A percentile compares a stretch with the other conserved stretches of the same genome.
Evolutionary conservation across 768 basidiomycete species (phyloP).

Genomic region (Boletus rubescentipes): DNA sequence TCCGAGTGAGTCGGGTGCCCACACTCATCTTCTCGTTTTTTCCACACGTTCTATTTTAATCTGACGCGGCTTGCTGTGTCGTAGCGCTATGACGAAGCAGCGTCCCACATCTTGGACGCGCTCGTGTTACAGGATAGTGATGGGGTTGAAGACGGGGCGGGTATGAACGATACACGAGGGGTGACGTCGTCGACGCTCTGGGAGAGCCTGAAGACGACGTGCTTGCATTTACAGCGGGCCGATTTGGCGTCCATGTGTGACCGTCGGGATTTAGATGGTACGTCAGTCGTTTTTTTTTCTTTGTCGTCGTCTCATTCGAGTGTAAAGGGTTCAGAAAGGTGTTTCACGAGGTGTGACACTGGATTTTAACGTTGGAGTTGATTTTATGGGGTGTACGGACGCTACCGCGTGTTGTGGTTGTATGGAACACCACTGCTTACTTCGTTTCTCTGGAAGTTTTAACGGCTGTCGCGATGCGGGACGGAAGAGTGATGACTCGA

Average conservation of each 20-base stretch:
- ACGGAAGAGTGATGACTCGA: background rate
- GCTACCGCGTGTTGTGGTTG: background rate
- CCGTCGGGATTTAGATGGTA: conserved; percentile 64
- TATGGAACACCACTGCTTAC: background rate
- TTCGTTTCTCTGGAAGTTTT: background rate
- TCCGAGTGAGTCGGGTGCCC: conserved; percentile 52
- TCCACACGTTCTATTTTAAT: conserved; percentile 1
- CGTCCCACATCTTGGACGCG: conserved; percentile 84
- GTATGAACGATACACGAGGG: conserved; percentile 55
- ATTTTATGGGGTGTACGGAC: background rate
- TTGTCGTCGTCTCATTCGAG: background rate
- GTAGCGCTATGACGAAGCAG: conserved; percentile 84
- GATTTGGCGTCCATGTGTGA: conserved; percentile 80
- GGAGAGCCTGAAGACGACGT: conserved; percentile 84
- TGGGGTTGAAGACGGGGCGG: conserved; percentile 48
- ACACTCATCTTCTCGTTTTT: background rate
- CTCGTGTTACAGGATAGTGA: conserved; percentile 88
- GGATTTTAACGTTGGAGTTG: background rate
- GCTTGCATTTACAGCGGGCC: conserved; percentile 73
- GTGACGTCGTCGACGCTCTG: conserved; percentile 79
- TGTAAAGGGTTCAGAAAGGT: conserved; percentile 13
- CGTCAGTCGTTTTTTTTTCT: conserved; percentile 17
- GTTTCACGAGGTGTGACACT: conserved; percentile 6
- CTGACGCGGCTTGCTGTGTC: background rate
- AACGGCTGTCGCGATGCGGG: background rate